These are phyloP conservation scores for Amaranthus cruentus DNA, from an alignment of 148 eudicot genomes.

Conservation along the genomic window DNA sequence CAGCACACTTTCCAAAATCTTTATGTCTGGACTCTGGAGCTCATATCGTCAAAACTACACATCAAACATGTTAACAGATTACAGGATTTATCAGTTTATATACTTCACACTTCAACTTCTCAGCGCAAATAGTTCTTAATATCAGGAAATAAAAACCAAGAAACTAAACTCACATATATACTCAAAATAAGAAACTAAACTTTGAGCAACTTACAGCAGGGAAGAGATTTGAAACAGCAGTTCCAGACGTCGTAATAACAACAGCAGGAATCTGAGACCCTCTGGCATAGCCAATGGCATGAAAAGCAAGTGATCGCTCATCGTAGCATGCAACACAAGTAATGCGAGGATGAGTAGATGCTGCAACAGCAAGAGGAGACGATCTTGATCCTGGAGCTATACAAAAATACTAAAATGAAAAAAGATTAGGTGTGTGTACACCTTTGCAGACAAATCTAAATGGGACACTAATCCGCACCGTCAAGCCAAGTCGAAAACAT, in stretches of 20 bases:
- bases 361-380: constrained; percentile 92
- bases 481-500: constrained; percentile 91
- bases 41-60: too few species aligned
- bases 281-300: constrained; percentile 92
- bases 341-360: constrained; percentile 68
- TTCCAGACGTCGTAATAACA: constrained; percentile 91
- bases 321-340: constrained; percentile 84
- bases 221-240: constrained; percentile 91
- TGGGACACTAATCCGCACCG: constrained; percentile 47
- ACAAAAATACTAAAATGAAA: constrained; percentile 77
- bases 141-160: not conserved
- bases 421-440: constrained; percentile 35
- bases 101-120: not conserved
- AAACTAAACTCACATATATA: not conserved
- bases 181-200: constrained; percentile 4
- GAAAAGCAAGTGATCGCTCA: constrained; percentile 92
- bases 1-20: not conserved
- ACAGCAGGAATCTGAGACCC: constrained; percentile 88
- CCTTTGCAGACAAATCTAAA: constrained; percentile 6
- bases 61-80: not conserved
- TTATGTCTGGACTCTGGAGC: not conserved
- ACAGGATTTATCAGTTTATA: not conserved
- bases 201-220: constrained; percentile 75
- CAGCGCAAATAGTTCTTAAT: not conserved
- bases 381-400: constrained; percentile 99